Conservation (phyloP, 495 filamentous ascomycete species). For the Neurospora sublineolata region DNA sequence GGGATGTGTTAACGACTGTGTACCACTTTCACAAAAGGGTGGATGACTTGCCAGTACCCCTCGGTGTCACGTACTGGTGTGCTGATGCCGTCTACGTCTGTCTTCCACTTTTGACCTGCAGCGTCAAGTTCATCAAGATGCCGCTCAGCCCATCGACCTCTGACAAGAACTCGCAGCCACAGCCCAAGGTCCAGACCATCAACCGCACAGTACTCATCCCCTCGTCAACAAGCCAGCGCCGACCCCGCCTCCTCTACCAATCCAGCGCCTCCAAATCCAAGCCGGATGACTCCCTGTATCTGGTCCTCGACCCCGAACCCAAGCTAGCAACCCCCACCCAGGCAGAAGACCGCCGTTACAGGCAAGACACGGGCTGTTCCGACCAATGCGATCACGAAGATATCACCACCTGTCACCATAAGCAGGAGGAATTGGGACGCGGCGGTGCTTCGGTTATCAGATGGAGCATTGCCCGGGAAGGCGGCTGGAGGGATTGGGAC, state of each 20-base stretch:
- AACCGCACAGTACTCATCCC: background rate
- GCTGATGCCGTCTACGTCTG: background rate
- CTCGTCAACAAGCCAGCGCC: background rate
- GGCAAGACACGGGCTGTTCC: background rate
- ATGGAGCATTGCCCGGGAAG: background rate
- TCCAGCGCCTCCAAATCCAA: background rate
- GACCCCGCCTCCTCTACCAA: background rate
- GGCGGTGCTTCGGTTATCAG: background rate
- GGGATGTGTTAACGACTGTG: background rate
- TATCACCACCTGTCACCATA: background rate
- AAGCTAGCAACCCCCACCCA: background rate
- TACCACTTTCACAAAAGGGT: background rate
- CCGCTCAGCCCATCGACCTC: background rate
- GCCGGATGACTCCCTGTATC: background rate
- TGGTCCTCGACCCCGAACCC: background rate
- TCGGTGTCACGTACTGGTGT: background rate
- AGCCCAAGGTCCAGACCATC: background rate
- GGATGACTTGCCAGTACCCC: background rate
- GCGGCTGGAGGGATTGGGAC: background rate
- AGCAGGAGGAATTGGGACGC: background rate
- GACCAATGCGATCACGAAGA: background rate
- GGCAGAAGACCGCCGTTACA: background rate
- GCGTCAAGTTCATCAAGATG: background rate
- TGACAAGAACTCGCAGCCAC: background rate
- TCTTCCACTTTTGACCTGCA: background rate